phyloP scores from a whole-genome alignment of 768 basidiomycete genomes.

The Collybia mongolica region DNA sequence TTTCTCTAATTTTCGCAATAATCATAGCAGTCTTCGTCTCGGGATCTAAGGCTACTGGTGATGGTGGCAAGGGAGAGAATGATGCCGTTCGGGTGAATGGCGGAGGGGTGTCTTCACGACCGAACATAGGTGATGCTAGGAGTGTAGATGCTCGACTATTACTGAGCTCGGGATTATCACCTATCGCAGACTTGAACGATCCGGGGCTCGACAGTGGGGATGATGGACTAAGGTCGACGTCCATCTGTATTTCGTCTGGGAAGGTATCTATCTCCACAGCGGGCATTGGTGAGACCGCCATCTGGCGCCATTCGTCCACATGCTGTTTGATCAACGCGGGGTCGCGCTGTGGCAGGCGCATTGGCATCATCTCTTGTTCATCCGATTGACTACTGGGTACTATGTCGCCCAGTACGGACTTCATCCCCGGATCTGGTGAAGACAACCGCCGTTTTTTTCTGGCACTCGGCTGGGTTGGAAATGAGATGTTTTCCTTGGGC shows the following conservation, averaged over 20 bases:
- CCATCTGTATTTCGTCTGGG: constrained; percentile 10
- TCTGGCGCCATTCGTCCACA: constrained; percentile 43
- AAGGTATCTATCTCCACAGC: constrained; percentile 7
- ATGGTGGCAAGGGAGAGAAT: constrained; percentile 20
- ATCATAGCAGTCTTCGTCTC: constrained; percentile 52
- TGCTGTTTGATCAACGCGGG: constrained; percentile 27
- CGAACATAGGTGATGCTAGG: constrained; percentile 8
- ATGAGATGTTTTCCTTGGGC: constrained; percentile 21
- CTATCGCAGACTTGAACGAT: not conserved
- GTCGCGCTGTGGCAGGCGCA: constrained; percentile 21
- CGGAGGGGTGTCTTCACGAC: constrained; percentile 16
- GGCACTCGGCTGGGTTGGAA: constrained; percentile 12
- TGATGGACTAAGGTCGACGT: constrained; percentile 11
- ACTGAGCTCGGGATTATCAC: not conserved
- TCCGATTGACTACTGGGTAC: constrained; percentile 70
- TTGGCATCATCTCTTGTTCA: constrained; percentile 51
- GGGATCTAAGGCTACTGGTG: constrained; percentile 32
- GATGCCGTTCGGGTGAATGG: constrained; percentile 16
- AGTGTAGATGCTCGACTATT: not conserved
- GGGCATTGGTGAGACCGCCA: constrained; percentile 18
- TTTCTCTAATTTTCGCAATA: constrained; percentile 66
- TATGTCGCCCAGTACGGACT: constrained; percentile 27
- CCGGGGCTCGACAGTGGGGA: not conserved
- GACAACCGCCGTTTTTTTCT: constrained; percentile 40
- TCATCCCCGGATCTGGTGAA: constrained; percentile 20